phyloP scores from a whole-genome alignment of 345 rosid species.

The Trapa bicornis region DNA sequence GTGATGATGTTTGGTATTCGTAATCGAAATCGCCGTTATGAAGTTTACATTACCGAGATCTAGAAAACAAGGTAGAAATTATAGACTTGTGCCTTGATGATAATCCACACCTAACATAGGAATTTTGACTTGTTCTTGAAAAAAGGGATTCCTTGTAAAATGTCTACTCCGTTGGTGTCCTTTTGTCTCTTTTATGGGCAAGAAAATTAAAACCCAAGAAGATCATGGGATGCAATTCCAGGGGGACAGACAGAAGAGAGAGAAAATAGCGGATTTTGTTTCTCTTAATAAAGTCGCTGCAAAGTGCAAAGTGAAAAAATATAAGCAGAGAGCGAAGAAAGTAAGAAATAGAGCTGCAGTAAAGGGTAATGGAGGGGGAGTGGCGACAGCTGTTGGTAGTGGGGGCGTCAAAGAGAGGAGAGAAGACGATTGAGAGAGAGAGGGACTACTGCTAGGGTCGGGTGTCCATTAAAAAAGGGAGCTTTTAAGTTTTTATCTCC shows the following conservation, averaged over 20 bases:
- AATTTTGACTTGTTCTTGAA: no score
- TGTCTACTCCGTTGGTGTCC: no score
- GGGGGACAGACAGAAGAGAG: neutral
- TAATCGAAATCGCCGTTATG: no score
- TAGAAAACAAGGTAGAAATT: no score
- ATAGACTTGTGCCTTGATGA: no score
- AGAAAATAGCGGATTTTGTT: neutral
- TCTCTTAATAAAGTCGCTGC: neutral
- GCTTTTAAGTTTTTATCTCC: neutral
- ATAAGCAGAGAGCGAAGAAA: neutral
- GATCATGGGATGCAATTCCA: neutral
- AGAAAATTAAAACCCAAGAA: neutral
- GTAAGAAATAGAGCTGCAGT: neutral
- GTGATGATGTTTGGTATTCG: no score
- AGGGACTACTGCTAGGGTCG: neutral
- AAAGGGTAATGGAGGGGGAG: neutral
- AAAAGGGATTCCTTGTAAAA: no score
- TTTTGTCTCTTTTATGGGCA: neutral
- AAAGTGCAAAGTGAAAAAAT: neutral
- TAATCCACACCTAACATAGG: no score
- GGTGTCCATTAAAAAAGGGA: neutral
- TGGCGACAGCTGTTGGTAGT: slow-evolving; percentile 5
- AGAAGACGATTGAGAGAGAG: no score
- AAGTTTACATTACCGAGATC: no score
- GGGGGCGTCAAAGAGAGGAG: neutral